Conservation (phyloP, 2,329 filamentous ascomycete species). For the Truncatella angustata region DNA sequence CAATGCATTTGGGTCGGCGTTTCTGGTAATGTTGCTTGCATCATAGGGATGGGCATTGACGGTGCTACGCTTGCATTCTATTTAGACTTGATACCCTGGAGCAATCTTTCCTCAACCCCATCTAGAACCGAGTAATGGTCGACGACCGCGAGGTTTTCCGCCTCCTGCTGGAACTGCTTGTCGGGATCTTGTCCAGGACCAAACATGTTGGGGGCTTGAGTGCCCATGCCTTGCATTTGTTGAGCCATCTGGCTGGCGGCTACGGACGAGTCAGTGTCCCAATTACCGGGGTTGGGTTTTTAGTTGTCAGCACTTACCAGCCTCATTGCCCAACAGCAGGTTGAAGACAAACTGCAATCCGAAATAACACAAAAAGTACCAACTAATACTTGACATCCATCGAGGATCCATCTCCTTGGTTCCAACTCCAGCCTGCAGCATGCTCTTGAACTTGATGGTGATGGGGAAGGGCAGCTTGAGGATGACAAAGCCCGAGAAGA, state of each 20-base stretch:
- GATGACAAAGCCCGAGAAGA: slow-evolving; percentile 97
- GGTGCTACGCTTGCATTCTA: slow-evolving; percentile 14
- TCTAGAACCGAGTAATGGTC: slow-evolving; percentile 92
- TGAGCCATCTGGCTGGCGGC: slow-evolving; percentile 90
- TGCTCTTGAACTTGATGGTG: slow-evolving; percentile 98
- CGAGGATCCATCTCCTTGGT: slow-evolving; percentile 94
- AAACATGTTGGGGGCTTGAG: slow-evolving; percentile 72
- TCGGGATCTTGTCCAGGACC: slow-evolving; percentile 91
- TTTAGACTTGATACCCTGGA: slow-evolving; percentile 52
- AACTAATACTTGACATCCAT: slow-evolving; percentile 98
- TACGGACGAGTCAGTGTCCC: slow-evolving; percentile 32
- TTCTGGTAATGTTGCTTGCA: slow-evolving; percentile 6
- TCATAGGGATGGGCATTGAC: slow-evolving; percentile 1
- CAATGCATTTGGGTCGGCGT: slow-evolving; percentile 3
- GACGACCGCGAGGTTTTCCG: slow-evolving; percentile 92
- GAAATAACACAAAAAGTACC: slow-evolving; percentile 98
- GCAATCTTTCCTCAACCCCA: slow-evolving; percentile 79
- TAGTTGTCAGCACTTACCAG: slow-evolving; percentile 61
- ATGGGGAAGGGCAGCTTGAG: slow-evolving; percentile 97
- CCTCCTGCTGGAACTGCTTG: slow-evolving; percentile 90
- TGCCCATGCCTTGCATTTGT: slow-evolving; percentile 74
- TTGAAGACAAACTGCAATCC: slow-evolving; percentile 96
- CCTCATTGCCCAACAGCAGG: slow-evolving; percentile 93
- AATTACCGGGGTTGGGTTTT: too few relatives aligned
- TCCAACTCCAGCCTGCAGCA: slow-evolving; percentile 95